phyloP scores from a whole-genome alignment of 371 early-diverging fungal species.

The Coemansia sp. region DNA sequence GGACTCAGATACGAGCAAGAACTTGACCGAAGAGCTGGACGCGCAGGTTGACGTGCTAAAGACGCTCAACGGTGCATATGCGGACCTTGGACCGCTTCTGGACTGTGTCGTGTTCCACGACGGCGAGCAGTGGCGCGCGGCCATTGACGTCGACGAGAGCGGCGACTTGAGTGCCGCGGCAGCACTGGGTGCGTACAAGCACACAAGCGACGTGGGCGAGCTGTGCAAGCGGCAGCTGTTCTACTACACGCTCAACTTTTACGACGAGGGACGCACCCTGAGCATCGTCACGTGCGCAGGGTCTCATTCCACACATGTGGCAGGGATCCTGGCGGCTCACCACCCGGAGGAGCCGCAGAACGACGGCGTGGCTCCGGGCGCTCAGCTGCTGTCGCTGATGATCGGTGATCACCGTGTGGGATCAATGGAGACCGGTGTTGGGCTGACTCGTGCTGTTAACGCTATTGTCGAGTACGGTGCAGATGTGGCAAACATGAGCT shows the following conservation, averaged over 20 bases:
- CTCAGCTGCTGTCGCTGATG: conserved; percentile 89
- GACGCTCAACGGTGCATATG: conserved; percentile 62
- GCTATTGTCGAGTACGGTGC: conserved; percentile 74
- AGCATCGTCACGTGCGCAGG: conserved; percentile 83
- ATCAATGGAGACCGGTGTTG: conserved; percentile 88
- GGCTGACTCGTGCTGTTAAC: conserved; percentile 79
- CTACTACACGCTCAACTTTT: conserved; percentile 84
- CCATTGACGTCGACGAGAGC: conserved; percentile 72
- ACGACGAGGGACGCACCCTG: conserved; percentile 75
- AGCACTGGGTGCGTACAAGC: conserved; percentile 72
- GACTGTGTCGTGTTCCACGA: conserved; percentile 90
- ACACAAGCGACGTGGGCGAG: conserved; percentile 71
- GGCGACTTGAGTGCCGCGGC: conserved; percentile 74
- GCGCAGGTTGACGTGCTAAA: conserved; percentile 71
- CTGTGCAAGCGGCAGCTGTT: conserved; percentile 80
- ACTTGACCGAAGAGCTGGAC: conserved; percentile 59
- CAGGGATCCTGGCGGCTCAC: conserved; percentile 80
- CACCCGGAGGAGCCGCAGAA: conserved; percentile 80
- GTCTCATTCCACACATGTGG: conserved; percentile 93
- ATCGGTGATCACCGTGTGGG: conserved; percentile 88
- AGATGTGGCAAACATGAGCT: conserved; percentile 96
- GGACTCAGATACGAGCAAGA: too few species aligned
- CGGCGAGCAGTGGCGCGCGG: conserved; percentile 84
- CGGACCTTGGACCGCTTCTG: conserved; percentile 75
- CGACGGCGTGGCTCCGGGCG: conserved; percentile 92